A percentile compares a stretch with the other conserved stretches of the same genome.
phyloP scores from a whole-genome alignment of 129 eudicot genomes.

The Rutidosis leptorrhynchoides region DNA sequence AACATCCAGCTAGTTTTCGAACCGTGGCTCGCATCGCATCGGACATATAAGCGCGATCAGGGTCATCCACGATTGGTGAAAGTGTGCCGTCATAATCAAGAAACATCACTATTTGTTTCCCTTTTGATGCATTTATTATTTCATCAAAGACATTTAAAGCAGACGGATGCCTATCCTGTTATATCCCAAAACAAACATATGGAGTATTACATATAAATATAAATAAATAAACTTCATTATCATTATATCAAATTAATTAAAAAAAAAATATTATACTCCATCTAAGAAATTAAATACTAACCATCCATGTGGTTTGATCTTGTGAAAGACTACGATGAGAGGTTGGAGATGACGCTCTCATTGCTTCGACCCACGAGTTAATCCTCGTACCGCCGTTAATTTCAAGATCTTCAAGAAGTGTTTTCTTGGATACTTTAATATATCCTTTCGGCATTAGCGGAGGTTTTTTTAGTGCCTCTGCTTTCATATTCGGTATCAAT shows the following conservation, averaged over 20 bases:
- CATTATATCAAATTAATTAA: neutral
- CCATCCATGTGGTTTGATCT: conserved; percentile 62
- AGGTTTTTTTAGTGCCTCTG: conserved; percentile 64
- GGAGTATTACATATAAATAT: neutral
- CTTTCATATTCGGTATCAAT: conserved; percentile 35
- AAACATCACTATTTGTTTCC: conserved; percentile 91
- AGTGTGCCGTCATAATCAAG: conserved; percentile 95
- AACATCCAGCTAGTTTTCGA: conserved; percentile 70
- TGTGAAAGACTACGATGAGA: conserved; percentile 39
- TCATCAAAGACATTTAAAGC: conserved; percentile 83
- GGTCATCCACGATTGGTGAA: conserved; percentile 91
- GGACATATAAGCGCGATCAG: conserved; percentile 94
- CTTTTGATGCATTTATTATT: conserved; percentile 76
- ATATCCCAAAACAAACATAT: conserved; percentile 12
- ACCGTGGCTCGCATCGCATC: conserved; percentile 92
- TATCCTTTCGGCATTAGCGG: conserved; percentile 55
- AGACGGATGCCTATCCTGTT: conserved; percentile 79
- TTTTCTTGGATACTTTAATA: conserved; percentile 54
- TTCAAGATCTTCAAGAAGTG: conserved; percentile 64
- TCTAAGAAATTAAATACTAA: conserved; percentile 22
- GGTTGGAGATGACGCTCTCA: conserved; percentile 97
- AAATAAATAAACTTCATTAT: neutral
- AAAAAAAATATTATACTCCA: too few species aligned
- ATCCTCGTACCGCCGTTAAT: conserved; percentile 50
- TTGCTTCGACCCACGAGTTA: conserved; percentile 88